Evolutionary conservation across 176 grass and related monocot genomes (phyloP), one percentile per base, ranked within the genome.

Genomic region (Carex pumila): DNA sequence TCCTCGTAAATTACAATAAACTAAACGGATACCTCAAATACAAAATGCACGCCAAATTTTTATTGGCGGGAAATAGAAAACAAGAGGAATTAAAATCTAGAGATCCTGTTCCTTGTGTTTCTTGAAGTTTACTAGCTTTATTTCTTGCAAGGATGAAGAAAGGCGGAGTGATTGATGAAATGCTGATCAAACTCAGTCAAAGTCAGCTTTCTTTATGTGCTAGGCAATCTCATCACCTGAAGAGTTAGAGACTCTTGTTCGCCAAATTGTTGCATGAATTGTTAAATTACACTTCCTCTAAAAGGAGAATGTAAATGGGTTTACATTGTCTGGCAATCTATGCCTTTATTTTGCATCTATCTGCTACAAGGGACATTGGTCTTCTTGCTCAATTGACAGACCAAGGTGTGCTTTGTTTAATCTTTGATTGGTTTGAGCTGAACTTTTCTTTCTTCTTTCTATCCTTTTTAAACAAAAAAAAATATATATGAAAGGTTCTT

Each of bases 131-230:
- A 60, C 56, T 79, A 52, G 6, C 50, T 14, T 10, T 77, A 34
- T 79, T 10, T 79, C 30, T 1, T 79, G 76, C 54, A 79, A 79
- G 53, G 5, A 3, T 57, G 4, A 58, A 79, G 12, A 29, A 79
- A 60, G 76, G 22, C 43, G 32, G 76, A 79, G 19, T 79, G 76
- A 57, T 79, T 79, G 75, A 79, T 79, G 75, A 7, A 31, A 17
- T 59, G 12, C 50, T 57, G 8, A 79, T 34, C 21, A 79, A 79
- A 79, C 54, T 79, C 21, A 79, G 4, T 79, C 29, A 37, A 61
- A 60, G 19, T 61, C 76, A 79, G 39, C 2, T 60, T 58, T 77
- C 5, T 77, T 77, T 29, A 52, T 77, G 22, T 25, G 12, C 55
- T 53, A 25, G 19, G 7, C 13, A 77, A 54, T 77, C 3, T 15